Evolutionary conservation across 2,329 filamentous ascomycete species (phyloP).

Genomic region (Aureobasidium pullulans): DNA sequence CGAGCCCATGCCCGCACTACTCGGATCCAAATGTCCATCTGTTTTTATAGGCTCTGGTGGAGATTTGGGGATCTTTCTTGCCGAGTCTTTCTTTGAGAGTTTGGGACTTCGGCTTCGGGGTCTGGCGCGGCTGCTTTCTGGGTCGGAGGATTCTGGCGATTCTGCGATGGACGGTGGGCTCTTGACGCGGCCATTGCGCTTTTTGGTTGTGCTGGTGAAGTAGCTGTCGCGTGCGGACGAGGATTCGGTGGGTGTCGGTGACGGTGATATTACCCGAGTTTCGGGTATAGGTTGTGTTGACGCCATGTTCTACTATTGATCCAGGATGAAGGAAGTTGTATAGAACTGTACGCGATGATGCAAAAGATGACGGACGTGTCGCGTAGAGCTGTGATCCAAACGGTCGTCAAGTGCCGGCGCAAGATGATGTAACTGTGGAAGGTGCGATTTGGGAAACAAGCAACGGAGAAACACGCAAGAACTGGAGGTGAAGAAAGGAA

Average conservation of each 20-base stretch:
- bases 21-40: conserved; percentile 65
- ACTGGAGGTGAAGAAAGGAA: not conserved
- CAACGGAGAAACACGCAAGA: not conserved
- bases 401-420: not conserved
- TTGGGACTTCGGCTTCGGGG: conserved; percentile 65
- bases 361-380: not conserved
- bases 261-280: conserved; percentile 83
- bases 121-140: conserved; percentile 51
- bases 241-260: conserved; percentile 62
- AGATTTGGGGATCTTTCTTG: conserved; percentile 36
- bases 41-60: conserved; percentile 7
- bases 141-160: conserved; percentile 41
- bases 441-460: no score
- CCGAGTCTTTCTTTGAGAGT: conserved; percentile 22
- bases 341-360: not conserved
- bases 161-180: conserved; percentile 54
- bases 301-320: conserved; percentile 26
- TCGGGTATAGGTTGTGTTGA: conserved; percentile 57
- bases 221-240: conserved; percentile 51
- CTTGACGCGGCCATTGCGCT: conserved; percentile 46
- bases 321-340: not conserved
- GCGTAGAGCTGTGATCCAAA: not conserved
- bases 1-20: conserved; percentile 58
- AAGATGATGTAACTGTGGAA: conserved; percentile 5
- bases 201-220: conserved; percentile 56